Evolutionary conservation across 2,329 filamentous ascomycete genomes (phyloP), one percentile per base, ranked within the genome.

Genomic region (Botryosphaeria agaves): DNA sequence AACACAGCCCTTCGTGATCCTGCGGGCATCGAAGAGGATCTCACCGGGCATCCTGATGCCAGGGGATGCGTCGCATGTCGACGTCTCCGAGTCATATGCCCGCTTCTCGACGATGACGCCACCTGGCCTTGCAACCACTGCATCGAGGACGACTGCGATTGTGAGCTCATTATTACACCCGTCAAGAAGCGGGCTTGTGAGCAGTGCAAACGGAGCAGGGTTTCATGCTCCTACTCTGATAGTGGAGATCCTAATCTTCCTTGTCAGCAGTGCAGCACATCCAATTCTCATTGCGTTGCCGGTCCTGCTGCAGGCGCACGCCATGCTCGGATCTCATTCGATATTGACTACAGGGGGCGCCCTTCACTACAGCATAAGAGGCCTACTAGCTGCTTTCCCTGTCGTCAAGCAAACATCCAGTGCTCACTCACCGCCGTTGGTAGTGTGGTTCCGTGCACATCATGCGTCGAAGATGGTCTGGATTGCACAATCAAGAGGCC

Each of bases 61-160:
- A 38, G 45, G 18, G 47, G 44, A 2, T 56, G 53, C 38, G 34
- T 39, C 28, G 37, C 35, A 7, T 57, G 54, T 29, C 38, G 40
- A 9, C 33, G 42, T 2, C 29, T 49, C 4, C 31, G 41, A 3
- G 18, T 45, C 8, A 30, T 39, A 5, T 59, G 56, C 33, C 47
- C 49, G 1, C 40, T 59, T 3, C 29, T 54, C 8, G 38, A 50
- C 3, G 39, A 51, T 30, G 46, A 46, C 9, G 34, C 36, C 3
- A 30, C 34, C 2, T 59, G 54, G 38, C 56, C 55, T 3, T 59
- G 56, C 37, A 24, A 41, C 7, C 36, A 36, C 9, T 59, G 56
- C 32, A 32, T 26, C 4, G 43, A 43, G 3, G 41, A 47, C 21
- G 38, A 37, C 4, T 28, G 45, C 9, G 47, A 52, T 9, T 59